Percentiles rank a stretch among this genome's conserved stretches.
phyloP scores from a whole-genome alignment of 148 eudicot species.

The Rhododendron griersonianum region DNA sequence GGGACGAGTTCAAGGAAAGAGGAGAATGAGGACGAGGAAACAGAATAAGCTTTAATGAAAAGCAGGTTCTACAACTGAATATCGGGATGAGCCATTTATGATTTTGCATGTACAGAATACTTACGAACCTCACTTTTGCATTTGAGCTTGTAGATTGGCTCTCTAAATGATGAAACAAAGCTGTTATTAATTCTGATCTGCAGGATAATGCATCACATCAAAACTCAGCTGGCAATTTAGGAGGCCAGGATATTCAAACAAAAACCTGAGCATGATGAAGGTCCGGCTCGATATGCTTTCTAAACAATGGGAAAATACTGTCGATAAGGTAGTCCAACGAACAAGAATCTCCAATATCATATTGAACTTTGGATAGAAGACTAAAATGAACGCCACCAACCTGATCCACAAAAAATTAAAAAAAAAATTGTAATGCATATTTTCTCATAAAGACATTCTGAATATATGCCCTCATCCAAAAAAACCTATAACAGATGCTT shows the following conservation, averaged over 20 bases:
- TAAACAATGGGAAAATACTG: constrained; percentile 94
- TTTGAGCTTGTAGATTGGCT: constrained; percentile 97
- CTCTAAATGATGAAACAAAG: constrained; percentile 94
- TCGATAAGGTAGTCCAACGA: constrained; percentile 92
- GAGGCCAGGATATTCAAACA: constrained; percentile 1
- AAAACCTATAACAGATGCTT: background rate
- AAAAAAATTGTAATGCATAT: background rate
- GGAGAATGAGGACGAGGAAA: background rate
- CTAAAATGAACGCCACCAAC: constrained; percentile 99
- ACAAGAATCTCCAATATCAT: constrained; percentile 95
- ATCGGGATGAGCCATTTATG: background rate
- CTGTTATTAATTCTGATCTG: constrained; percentile 99
- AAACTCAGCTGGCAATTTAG: constrained; percentile 2
- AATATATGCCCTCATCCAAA: background rate
- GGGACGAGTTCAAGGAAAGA: background rate
- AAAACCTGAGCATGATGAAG: constrained; percentile 99
- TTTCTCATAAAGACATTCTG: background rate
- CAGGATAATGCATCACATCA: constrained; percentile 33
- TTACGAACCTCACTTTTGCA: constrained; percentile 88
- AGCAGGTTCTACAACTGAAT: background rate
- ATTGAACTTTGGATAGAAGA: constrained; percentile 95
- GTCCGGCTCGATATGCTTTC: constrained; percentile 99
- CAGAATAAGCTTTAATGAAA: background rate
- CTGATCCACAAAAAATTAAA: constrained; percentile 22
- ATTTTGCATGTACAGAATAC: background rate